Percentiles rank a stretch among this genome's conserved stretches.
These are phyloP conservation scores for Hepatocystis sp. DNA, from an alignment of 169 alveolate genomes.

Conservation along the genomic window DNA sequence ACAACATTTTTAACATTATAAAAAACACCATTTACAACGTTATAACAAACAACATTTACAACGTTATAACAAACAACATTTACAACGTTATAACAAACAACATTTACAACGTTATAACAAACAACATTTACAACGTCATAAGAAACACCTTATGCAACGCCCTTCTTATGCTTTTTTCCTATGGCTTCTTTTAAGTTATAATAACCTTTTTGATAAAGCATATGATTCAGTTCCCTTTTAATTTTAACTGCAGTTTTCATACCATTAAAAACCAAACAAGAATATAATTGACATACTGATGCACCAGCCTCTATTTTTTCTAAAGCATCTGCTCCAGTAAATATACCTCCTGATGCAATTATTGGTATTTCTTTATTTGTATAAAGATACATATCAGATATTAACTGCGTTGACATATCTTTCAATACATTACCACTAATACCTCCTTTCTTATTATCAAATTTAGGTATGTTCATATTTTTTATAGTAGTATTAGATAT, in stretches of 20 bases:
- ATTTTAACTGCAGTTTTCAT: conserved; percentile 54
- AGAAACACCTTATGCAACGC: no score
- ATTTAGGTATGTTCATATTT: neutral
- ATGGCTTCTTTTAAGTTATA: conserved; percentile 68
- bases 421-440: conserved; percentile 88
- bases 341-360: conserved; percentile 92
- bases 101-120: no score
- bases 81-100: no score
- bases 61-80: no score
- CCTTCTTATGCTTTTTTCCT: conserved; percentile 16
- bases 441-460: conserved; percentile 86
- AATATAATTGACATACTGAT: conserved; percentile 86
- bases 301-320: conserved; percentile 92
- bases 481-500: conserved; percentile 89
- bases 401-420: conserved; percentile 82
- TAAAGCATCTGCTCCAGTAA: conserved; percentile 87
- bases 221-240: conserved; percentile 42
- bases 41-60: no score
- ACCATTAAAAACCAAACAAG: conserved; percentile 84
- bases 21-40: no score
- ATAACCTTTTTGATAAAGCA: conserved; percentile 54
- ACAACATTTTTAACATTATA: no score
- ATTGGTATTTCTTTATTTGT: conserved; percentile 87
- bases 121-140: no score
- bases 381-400: conserved; percentile 85